Conservation (phyloP, 177 flowering plant genomes). For the Vitis hybrid region DNA sequence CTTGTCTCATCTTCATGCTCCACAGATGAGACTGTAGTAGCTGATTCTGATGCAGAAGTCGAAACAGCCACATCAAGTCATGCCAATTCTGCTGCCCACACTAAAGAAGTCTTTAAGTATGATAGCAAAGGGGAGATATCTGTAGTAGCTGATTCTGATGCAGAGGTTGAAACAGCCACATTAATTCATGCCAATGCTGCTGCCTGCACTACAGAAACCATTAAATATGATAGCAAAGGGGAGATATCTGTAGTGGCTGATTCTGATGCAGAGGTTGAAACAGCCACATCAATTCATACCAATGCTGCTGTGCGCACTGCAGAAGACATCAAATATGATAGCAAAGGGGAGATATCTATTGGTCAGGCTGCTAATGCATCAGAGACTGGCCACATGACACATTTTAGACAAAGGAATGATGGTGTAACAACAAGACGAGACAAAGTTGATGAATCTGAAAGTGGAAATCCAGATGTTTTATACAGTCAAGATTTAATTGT, state of each 20-base stretch:
- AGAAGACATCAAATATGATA: constrained; percentile 14
- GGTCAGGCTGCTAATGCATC: constrained; percentile 13
- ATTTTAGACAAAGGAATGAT: constrained; percentile 18
- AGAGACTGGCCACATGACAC: constrained; percentile 16
- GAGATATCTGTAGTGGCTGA: constrained; percentile 2
- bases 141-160: constrained; percentile 3
- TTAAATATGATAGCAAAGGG: constrained; percentile 18
- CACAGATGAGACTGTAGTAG: constrained; percentile 87
- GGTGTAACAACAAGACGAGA: constrained; percentile 18
- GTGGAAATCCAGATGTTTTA: constrained; percentile 50
- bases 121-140: constrained; percentile 14
- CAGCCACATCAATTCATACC: not conserved
- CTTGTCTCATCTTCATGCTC: constrained; percentile 76
- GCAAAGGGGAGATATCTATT: not conserved
- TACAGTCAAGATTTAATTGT: constrained; percentile 72
- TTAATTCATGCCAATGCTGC: not conserved
- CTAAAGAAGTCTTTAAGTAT: constrained; percentile 7
- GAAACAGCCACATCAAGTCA: constrained; percentile 49
- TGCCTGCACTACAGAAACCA: not conserved
- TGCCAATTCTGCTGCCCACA: constrained; percentile 5
- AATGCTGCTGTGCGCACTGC: not conserved
- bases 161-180: constrained; percentile 10
- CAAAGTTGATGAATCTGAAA: constrained; percentile 40
- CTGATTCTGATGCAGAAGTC: constrained; percentile 78
- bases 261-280: constrained; percentile 15